Base-by-base conservation (phyloP, 306 rosid species). In the Trifolium subterraneum region DNA sequence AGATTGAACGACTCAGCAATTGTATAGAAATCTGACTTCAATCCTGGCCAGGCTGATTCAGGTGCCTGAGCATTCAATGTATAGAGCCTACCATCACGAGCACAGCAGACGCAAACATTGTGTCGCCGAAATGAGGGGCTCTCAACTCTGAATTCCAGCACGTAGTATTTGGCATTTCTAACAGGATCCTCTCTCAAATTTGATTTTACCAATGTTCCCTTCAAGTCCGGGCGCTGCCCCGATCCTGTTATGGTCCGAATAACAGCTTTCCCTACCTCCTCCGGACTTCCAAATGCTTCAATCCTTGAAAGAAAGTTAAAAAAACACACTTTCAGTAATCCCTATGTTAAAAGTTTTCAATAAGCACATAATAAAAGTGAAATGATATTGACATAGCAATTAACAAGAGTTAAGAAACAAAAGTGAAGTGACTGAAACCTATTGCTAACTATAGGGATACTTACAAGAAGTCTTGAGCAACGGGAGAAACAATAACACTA, bases 21-120 rank as follows among this genome's bases (percentile, higher is more conserved):
- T 48, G 25, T 61, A 27, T 85, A 80, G 79, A 94, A 88, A 63
- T 79, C 87, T 0, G 83, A 82, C 82, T 92, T 80, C 71, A 92
- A 77, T 6, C 33, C 48, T 6, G 85, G 83, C 98, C 98, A 90
- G 6, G 62, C 86, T 7, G 94, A 77, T 84, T 95, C 96, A 3
- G 98, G 97, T 59, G 92, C 93, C 77, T 95, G 99, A 79, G 96
- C 97, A 78, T 95, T 95, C 23, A 94, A 83, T 7, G 97, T 92
- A 36, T 66, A 88, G 20, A 95, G 83, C 76, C 81, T 84, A 7
- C 99, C 99, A 7, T 64, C 77, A 3, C 78, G 72, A 42, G 88
- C 88, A 47, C 93, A 92, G 66, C 96, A 92, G 10, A 95, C 97
- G 0, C 90, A 89, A 0, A 92, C 74, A 33, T 95, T 95, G 79